Percentiles rank a stretch among this genome's conserved stretches.
Conservation (phyloP, 495 filamentous ascomycete genomes). For the Copromyces sp. region DNA sequence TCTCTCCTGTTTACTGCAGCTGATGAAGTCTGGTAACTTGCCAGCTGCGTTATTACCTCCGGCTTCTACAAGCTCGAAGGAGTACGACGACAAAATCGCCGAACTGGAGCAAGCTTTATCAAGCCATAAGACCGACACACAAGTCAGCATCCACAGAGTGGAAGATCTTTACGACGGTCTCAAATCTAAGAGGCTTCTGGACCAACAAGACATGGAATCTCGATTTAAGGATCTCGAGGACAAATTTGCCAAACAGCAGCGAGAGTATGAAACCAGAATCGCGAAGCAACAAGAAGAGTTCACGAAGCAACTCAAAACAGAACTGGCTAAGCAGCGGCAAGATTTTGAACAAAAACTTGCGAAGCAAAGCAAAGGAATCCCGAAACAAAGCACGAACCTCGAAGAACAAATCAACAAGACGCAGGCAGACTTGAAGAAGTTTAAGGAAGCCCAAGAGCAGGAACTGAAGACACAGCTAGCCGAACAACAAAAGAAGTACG, state of each 20-base stretch:
- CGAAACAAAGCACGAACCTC: slow-evolving; percentile 3
- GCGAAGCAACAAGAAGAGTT: neutral
- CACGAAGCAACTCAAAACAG: slow-evolving; percentile 1
- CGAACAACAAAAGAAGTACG: neutral
- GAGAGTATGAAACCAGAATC: neutral
- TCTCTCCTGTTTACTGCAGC: neutral
- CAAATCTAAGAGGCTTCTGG: neutral
- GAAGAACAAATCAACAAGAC: slow-evolving; percentile 2
- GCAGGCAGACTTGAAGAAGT: neutral
- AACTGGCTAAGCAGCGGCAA: slow-evolving; percentile 1
- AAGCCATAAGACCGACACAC: neutral
- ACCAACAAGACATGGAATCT: neutral
- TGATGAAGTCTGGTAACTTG: neutral
- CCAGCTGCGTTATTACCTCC: neutral
- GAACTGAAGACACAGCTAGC: neutral
- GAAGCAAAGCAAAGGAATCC: neutral
- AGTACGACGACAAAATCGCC: neutral
- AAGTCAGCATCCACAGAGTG: neutral
- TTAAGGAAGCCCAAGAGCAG: neutral
- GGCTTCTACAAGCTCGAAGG: neutral
- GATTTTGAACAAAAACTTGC: neutral
- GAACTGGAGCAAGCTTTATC: neutral
- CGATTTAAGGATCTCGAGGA: neutral
- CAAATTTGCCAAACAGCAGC: neutral
- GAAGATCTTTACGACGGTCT: neutral